Evolutionary conservation across 495 filamentous ascomycete genomes (phyloP).

Genomic region (Penicillium egyptiacum): DNA sequence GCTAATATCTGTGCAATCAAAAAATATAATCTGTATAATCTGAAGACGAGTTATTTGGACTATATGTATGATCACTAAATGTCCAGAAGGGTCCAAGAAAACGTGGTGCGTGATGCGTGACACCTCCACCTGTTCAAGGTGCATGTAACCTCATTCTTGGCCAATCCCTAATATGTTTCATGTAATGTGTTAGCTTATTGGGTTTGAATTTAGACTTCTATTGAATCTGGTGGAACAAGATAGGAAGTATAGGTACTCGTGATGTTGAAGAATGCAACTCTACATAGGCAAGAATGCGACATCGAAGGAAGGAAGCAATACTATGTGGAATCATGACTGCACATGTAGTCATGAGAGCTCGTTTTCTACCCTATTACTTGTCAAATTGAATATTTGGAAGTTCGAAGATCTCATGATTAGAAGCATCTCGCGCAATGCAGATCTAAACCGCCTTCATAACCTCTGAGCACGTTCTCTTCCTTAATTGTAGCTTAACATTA

Average conservation of each 20-base stretch:
- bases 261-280: conserved; percentile 1
- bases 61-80: neutral
- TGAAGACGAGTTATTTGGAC: neutral
- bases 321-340: neutral
- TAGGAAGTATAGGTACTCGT: neutral
- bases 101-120: conserved; percentile 27
- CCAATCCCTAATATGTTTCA: neutral
- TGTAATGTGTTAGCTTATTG: conserved; percentile 4
- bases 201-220: neutral
- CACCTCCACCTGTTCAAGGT: conserved; percentile 24
- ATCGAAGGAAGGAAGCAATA: neutral
- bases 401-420: neutral
- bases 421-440: neutral
- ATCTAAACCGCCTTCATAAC: too few relatives aligned
- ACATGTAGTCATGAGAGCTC: conserved; percentile 1
- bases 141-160: neutral
- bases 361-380: neutral
- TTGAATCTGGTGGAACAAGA: neutral
- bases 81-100: neutral
- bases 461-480: too few relatives aligned
- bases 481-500: neutral
- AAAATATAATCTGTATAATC: neutral
- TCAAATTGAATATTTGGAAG: neutral
- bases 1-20: neutral
- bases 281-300: conserved; percentile 8